Base-by-base conservation (phyloP, 805 yeast genomes). In the Jamesozyma spencerorum region DNA sequence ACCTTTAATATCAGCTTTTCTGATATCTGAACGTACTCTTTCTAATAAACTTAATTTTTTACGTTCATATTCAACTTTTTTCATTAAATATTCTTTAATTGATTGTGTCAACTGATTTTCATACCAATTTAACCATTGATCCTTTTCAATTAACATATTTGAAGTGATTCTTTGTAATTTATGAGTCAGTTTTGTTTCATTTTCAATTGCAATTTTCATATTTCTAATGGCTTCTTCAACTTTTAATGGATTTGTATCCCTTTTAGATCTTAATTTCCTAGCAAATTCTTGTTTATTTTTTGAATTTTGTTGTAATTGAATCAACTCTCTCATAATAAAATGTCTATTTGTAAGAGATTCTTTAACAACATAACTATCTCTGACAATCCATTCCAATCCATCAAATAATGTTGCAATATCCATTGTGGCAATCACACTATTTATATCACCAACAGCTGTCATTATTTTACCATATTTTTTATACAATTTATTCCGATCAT, bases 321-420 rank as follows among this genome's bases (percentile, higher is more conserved):
- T 54, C 38, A 86, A 67, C 49, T 92, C 98, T 40, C 97, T 73
- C 95, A 92, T 92, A 30, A 90, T 64, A 42, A 92, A 68, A 59
- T 92, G 95, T 44, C 98, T 71, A 62, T 90, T 88, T 0, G 98
- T 92, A 40, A 92, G 67, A 0, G 95, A 81, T 62, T 92, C 98
- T 60, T 92, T 92, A 42, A 88, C 81, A 43, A 82, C 79, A 59
- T 81, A 92, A 13, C 92, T 81, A 51, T 88, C 96, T 45, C 74
- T 74, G 3, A 77, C 66, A 22, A 86, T 65, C 51, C 74, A 67
- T 41, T 70, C 75, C 13, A 86, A 57, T 1, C 82, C 82, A 51
- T 90, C 97, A 2, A 85, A 87, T 28, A 90, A 60, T 0, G 82
- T 70, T 0, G 92, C 87, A 62, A 77, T 68, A 46, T 81, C 85